These are phyloP conservation scores for Biscutella auriculata DNA, from an alignment of 441 rosid species.

Conservation along the genomic window DNA sequence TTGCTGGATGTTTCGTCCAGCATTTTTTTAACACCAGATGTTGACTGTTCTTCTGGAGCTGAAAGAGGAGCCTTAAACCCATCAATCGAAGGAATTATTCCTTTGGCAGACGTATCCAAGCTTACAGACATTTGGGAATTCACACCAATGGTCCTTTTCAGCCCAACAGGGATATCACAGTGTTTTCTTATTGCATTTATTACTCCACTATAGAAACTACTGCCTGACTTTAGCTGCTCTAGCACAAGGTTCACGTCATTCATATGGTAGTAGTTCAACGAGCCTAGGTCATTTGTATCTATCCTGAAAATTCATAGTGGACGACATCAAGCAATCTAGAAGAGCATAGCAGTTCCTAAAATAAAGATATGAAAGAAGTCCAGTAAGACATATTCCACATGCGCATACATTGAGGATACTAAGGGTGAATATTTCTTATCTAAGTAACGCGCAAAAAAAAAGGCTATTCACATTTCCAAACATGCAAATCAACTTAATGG, in stretches of 20 bases:
- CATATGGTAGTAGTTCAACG: slow-evolving; percentile 47
- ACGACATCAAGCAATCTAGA: slow-evolving; percentile 16
- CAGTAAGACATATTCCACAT: slow-evolving; percentile 1
- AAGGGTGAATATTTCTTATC: not conserved
- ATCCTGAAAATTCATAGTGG: slow-evolving; percentile 48
- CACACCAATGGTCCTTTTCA: slow-evolving; percentile 27
- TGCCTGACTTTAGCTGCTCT: slow-evolving; percentile 55
- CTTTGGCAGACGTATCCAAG: slow-evolving; percentile 22
- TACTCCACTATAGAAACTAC: slow-evolving; percentile 36
- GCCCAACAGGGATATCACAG: slow-evolving; percentile 41
- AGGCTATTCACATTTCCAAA: slow-evolving; percentile 2
- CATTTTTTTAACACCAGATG: slow-evolving; percentile 27
- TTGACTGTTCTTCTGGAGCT: slow-evolving; percentile 25
- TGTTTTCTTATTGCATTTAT: slow-evolving; percentile 49
- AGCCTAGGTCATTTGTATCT: slow-evolving; percentile 43
- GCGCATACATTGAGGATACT: not conserved
- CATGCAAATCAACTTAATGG: slow-evolving; percentile 4
- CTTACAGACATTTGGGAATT: slow-evolving; percentile 26
- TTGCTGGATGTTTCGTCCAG: slow-evolving; percentile 27
- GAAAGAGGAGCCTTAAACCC: slow-evolving; percentile 19
- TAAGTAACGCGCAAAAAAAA: not conserved
- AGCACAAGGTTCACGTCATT: slow-evolving; percentile 46
- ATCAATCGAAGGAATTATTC: slow-evolving; percentile 22
- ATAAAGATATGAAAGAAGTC: slow-evolving; percentile 5
- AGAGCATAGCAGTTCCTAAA: slow-evolving; percentile 8